Conservation (phyloP, 2,329 filamentous ascomycete species). For the Akanthomyces muscarius region DNA sequence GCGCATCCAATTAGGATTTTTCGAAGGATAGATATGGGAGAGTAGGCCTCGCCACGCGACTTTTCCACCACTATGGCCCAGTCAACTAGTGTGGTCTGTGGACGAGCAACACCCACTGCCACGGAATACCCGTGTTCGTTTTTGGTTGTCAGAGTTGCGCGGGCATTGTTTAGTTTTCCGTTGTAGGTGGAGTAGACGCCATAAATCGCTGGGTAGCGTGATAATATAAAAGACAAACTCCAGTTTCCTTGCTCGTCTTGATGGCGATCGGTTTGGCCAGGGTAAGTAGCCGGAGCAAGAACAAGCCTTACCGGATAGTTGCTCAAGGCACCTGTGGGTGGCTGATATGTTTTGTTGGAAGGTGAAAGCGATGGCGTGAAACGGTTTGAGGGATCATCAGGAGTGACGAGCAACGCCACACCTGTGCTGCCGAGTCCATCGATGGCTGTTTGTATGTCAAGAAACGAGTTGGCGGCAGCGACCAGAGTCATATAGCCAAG, state of each 20-base stretch:
- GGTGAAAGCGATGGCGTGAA: slow-evolving; percentile 46
- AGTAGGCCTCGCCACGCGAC: slow-evolving; percentile 67
- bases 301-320: slow-evolving; percentile 53
- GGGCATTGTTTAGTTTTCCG: slow-evolving; percentile 57
- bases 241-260: slow-evolving; percentile 33
- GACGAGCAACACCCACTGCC: slow-evolving; percentile 75
- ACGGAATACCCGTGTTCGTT: slow-evolving; percentile 71
- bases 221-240: slow-evolving; percentile 54
- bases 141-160: slow-evolving; percentile 60
- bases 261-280: slow-evolving; percentile 46
- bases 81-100: slow-evolving; percentile 64
- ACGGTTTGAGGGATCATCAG: slow-evolving; percentile 61
- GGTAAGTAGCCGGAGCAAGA: slow-evolving; percentile 48
- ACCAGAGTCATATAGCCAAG: slow-evolving; percentile 82
- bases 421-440: slow-evolving; percentile 71
- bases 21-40: slow-evolving; percentile 69
- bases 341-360: slow-evolving; percentile 44
- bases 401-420: slow-evolving; percentile 66
- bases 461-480: slow-evolving; percentile 62
- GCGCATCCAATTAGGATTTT: slow-evolving; percentile 80
- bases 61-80: slow-evolving; percentile 85
- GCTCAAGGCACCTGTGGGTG: slow-evolving; percentile 36
- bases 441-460: slow-evolving; percentile 56
- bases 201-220: slow-evolving; percentile 59
- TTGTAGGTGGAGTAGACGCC: slow-evolving; percentile 54